These are phyloP conservation scores for Fusarium oxysporum DNA, from an alignment of 2,329 filamentous ascomycete genomes.

Conservation along the genomic window DNA sequence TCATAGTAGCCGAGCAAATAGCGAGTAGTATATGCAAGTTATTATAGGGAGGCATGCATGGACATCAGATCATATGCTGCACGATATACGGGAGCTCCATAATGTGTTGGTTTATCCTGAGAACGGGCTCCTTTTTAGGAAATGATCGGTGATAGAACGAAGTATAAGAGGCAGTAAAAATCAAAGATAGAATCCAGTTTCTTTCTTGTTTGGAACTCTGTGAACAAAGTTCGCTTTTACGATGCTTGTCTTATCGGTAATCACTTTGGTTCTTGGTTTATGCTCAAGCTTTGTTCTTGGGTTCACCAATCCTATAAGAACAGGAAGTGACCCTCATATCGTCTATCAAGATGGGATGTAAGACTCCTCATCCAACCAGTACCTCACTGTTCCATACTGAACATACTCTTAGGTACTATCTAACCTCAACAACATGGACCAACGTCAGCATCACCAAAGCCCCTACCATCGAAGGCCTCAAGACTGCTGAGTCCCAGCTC, in stretches of 20 bases:
- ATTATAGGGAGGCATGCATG: neutral
- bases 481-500: neutral
- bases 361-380: neutral
- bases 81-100: neutral
- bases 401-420: neutral
- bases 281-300: neutral
- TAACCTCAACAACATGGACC: neutral
- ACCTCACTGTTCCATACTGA: fast-evolving
- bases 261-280: neutral
- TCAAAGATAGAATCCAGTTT: neutral
- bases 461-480: neutral
- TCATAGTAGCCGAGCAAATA: neutral
- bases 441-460: neutral
- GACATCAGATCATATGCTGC: neutral
- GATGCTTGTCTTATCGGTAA: neutral
- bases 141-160: neutral
- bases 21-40: neutral
- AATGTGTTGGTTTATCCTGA: no score
- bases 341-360: slow-evolving; percentile 2
- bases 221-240: no score
- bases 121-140: neutral
- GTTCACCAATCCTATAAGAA: neutral
- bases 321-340: neutral
- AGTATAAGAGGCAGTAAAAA: neutral
- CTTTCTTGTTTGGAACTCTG: no score